Base-by-base conservation (phyloP, 257 asterid species). In the Solanum virginianum region DNA sequence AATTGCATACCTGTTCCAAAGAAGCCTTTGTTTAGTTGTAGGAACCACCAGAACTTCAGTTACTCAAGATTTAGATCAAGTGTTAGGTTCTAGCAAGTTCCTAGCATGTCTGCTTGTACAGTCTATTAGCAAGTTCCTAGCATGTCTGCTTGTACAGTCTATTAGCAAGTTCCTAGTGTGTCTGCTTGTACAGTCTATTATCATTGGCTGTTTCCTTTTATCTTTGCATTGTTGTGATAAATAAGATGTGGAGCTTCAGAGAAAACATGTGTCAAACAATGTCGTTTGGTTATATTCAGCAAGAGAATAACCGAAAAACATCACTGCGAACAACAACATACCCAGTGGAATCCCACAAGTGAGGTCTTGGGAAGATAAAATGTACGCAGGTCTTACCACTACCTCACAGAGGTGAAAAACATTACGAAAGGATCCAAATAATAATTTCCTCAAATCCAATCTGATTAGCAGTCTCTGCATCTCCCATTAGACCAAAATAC, bases 1-100 rank as follows among this genome's bases (percentile, higher is more conserved):
- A 92, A 91, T 89, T 86, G 86, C 82, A 87, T 91, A 79, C 93
- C 94, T 4, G 90, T 92, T 49, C 5, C 87, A 20, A 24, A 83
- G 15, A 89, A 36, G 45, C 87, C 77, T 79, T 84, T 80, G 47
- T 63, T 84, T 47, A 66, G 24, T 43, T 24, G 56, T 57, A 5
- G 43, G 24, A 77, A 77, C 20, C 29, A 3, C n/a, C 49, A 54
- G 7, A 60, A 45, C 79, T 43, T 63, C 16, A 65, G 75, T 63
- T 82, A 82, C 24, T 51, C 82, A 10, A 77, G 82, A 77, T 77
- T 77, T 77, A 59, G 22, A 77, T 77, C 82, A 51, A 77, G 65
- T 16, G 47, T 8, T 16, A 26, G 47, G 22, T 49, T 51, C 8
- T 77, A 77, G 63, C 62, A 24, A 24, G 82, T 51, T 22, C 17